Base-by-base conservation (phyloP, 148 eudicot species). In the Polygonum aviculare region DNA sequence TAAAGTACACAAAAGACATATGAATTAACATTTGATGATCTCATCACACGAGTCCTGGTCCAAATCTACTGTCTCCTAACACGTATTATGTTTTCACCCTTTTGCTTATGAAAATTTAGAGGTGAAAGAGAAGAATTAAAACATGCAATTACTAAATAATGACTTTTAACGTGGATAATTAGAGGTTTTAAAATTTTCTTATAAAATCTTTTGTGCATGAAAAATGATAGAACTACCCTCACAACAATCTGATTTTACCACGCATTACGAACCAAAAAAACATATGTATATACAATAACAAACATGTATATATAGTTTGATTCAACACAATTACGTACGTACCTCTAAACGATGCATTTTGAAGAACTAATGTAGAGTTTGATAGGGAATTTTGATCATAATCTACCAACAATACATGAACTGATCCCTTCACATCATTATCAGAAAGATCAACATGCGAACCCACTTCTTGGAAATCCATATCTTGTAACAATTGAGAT, bases 341-440 rank as follows among this genome's bases (percentile, higher is more conserved):
- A 67, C 72, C 72, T 67, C 16, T 67, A 45, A 67, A 38, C 4
- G 72, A 67, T 8, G 72, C 21, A 7, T 67, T 67, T 16, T 41
- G 15, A 22, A 67, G 72, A 67, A 67, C 18, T 67, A 67, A 67
- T 16, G 44, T 36, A 36, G 45, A 67, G 15, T 67, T 67, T 67
- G 44, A 67, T 15, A 67, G 45, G 7, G 72, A 67, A 14, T 1
- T 36, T 67, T 38, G 72, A 67, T 67, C 45, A 38, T 67, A 67
- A 35, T 67, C 72, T 45, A 67, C 72, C 72, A 67, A 67, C 19
- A 67, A 38, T 15, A 67, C 44, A 36, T 16, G 72, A 67, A 67
- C 19, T 67, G 31, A 26, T 26, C 45, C 72, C 0, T 36, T 67
- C 44, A 10, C 36, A 3, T 67, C 16, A 3, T 36, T n/a, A 36